phyloP scores from a whole-genome alignment of 352 stramenopile species.

The Phytophthora fragariaefolia region DNA sequence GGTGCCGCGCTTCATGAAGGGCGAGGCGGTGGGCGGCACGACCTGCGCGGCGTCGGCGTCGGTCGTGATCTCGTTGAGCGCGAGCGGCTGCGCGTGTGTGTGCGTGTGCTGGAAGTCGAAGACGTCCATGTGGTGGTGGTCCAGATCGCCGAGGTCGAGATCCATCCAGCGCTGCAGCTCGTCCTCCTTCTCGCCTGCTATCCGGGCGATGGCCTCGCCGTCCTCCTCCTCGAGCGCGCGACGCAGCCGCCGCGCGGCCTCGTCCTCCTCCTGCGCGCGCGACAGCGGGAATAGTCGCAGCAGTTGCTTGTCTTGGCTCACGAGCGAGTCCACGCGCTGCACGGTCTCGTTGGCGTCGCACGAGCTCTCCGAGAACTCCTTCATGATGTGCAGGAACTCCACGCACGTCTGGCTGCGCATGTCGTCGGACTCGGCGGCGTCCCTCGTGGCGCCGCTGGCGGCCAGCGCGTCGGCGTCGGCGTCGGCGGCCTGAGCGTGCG shows the following conservation, averaged over 20 bases:
- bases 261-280: slow-evolving; percentile 32
- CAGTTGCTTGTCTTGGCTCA: slow-evolving; percentile 64
- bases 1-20: slow-evolving; percentile 40
- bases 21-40: slow-evolving; percentile 30
- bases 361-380: slow-evolving; percentile 72
- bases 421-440: slow-evolving; percentile 30
- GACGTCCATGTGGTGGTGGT: slow-evolving; percentile 60
- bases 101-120: slow-evolving; percentile 50
- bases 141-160: slow-evolving; percentile 57
- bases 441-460: slow-evolving; percentile 16
- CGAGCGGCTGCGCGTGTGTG: slow-evolving; percentile 36
- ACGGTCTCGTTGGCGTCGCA: slow-evolving; percentile 69
- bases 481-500: slow-evolving; percentile 8
- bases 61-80: slow-evolving; percentile 26
- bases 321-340: slow-evolving; percentile 70
- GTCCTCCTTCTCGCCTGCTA: slow-evolving; percentile 48
- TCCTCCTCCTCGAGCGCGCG: slow-evolving; percentile 33
- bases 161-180: slow-evolving; percentile 73
- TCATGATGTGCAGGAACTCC: slow-evolving; percentile 81
- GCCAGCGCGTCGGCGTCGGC: slow-evolving; percentile 1
- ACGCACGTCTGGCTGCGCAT: slow-evolving; percentile 65
- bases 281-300: slow-evolving; percentile 60
- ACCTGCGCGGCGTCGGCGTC: slow-evolving; percentile 8
- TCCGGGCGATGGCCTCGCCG: slow-evolving; percentile 28
- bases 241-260: slow-evolving; percentile 29